Percentiles rank a stretch among this genome's conserved stretches.
Evolutionary conservation across 345 rosid species (phyloP).

Genomic region (Euphorbia lathyris): DNA sequence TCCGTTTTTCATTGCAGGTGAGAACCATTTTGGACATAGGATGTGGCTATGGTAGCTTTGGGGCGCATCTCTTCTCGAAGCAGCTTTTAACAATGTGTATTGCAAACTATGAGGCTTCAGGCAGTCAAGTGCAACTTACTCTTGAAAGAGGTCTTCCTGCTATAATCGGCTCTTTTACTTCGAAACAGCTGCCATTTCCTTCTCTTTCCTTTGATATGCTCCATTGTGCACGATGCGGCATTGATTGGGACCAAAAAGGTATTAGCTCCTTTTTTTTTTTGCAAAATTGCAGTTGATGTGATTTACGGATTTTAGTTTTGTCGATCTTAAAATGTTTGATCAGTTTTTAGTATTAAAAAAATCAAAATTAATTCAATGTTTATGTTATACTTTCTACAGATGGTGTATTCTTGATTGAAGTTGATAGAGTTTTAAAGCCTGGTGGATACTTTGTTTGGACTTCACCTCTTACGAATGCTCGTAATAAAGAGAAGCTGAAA

Average conservation of each 20-base stretch:
- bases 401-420: conserved; percentile 77
- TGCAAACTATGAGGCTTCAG: conserved; percentile 88
- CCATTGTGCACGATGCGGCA: conserved; percentile 89
- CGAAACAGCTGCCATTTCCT: conserved; percentile 87
- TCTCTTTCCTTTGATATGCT: conserved; percentile 98
- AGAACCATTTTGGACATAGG: conserved; percentile 96
- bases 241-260: conserved; percentile 99
- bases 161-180: conserved; percentile 76
- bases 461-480: conserved; percentile 80
- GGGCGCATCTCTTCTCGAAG: conserved; percentile 85
- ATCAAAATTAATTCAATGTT: neutral
- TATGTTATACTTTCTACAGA: conserved; percentile 39
- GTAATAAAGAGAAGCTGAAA: conserved; percentile 59
- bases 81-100: conserved; percentile 90
- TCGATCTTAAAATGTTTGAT: neutral
- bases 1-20: conserved; percentile 48
- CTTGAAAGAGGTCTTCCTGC: conserved; percentile 99
- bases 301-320: neutral
- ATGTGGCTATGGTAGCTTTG: conserved; percentile 99
- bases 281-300: neutral
- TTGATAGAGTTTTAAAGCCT: conserved; percentile 87
- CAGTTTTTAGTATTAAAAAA: no score
- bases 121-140: conserved; percentile 97
- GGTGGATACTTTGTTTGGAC: conserved; percentile 99
- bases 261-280: conserved; percentile 14